These are phyloP conservation scores for Elsinoe necatrix DNA, from an alignment of 2,329 filamentous ascomycete genomes.

Conservation along the genomic window DNA sequence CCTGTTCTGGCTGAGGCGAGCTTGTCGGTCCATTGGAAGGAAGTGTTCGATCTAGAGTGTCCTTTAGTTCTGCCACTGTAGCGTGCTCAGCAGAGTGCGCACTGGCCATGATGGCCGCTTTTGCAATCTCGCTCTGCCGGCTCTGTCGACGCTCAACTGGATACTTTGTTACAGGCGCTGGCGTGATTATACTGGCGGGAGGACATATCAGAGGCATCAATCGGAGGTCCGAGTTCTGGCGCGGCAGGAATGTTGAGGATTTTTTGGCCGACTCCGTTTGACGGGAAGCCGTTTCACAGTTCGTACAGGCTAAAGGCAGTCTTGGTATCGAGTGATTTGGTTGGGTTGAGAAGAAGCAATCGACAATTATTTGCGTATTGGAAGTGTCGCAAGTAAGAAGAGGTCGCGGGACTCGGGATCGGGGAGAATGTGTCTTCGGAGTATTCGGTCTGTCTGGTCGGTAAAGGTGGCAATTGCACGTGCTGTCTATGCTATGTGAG, in stretches of 20 bases:
- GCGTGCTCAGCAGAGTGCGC: slow-evolving; percentile 16
- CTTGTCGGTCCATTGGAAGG: not conserved
- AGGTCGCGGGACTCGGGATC: not conserved
- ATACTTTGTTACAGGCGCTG: slow-evolving; percentile 6
- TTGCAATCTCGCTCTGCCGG: slow-evolving; percentile 26
- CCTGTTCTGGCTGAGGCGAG: slow-evolving; percentile 1
- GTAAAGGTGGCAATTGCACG: not conserved
- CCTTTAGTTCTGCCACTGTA: slow-evolving; percentile 15
- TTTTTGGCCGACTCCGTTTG: not conserved
- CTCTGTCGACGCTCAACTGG: slow-evolving; percentile 25
- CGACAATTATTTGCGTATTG: not conserved
- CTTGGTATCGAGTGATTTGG: not conserved
- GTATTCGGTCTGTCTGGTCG: not conserved
- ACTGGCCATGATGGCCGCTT: slow-evolving; percentile 26
- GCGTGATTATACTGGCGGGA: slow-evolving; percentile 11
- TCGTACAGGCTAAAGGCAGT: not conserved
- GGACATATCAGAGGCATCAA: slow-evolving; percentile 19
- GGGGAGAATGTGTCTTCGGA: not conserved
- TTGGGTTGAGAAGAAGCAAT: not conserved
- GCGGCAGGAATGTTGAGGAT: not conserved
- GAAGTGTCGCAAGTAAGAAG: not conserved
- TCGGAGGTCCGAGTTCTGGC: not conserved
- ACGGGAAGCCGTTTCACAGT: not conserved
- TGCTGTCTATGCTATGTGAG: not conserved
- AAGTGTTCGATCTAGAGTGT: slow-evolving; percentile 15